Percentiles rank a stretch among this genome's conserved stretches.
Evolutionary conservation across 371 early-diverging fungal genomes (phyloP).

Genomic region (Zychaea mexicana): DNA sequence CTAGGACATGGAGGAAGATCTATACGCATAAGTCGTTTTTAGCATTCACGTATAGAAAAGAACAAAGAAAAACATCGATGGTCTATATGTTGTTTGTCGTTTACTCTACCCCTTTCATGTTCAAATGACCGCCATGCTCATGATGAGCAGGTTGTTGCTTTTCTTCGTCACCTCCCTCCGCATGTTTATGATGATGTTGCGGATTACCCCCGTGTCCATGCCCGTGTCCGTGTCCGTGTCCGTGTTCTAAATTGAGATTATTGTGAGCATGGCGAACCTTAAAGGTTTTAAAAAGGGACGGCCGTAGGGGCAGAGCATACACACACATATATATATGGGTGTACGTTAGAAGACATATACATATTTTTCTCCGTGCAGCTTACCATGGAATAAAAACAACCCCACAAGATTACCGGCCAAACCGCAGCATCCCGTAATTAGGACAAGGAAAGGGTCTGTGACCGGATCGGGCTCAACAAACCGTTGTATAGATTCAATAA

Average conservation of each 20-base stretch:
- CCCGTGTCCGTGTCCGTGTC: conserved; percentile 19
- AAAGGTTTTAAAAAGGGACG: neutral
- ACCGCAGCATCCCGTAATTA: conserved; percentile 85
- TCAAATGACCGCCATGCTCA: conserved; percentile 57
- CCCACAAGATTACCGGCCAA: conserved; percentile 84
- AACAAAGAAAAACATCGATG: neutral
- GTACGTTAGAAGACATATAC: no score
- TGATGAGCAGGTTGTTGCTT: conserved; percentile 23
- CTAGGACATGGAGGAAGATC: conserved; percentile 92
- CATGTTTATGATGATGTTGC: conserved; percentile 28
- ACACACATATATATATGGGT: no score
- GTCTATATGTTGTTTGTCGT: no score
- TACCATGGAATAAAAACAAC: conserved; percentile 77
- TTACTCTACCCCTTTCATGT: conserved; percentile 91
- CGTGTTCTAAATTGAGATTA: conserved; percentile 37
- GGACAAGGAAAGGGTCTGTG: conserved; percentile 72
- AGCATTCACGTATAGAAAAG: conserved; percentile 1
- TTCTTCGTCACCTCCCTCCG: conserved; percentile 28
- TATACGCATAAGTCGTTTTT: no score
- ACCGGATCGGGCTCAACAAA: conserved; percentile 74
- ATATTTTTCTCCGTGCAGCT: no score
- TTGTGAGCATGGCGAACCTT: no score
- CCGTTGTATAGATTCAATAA: conserved; percentile 87
- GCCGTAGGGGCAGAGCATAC: no score
- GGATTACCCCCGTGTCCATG: conserved; percentile 34